Evolutionary conservation across 2,329 filamentous ascomycete genomes (phyloP).

Genomic region (Verticillium zaregamsianum): DNA sequence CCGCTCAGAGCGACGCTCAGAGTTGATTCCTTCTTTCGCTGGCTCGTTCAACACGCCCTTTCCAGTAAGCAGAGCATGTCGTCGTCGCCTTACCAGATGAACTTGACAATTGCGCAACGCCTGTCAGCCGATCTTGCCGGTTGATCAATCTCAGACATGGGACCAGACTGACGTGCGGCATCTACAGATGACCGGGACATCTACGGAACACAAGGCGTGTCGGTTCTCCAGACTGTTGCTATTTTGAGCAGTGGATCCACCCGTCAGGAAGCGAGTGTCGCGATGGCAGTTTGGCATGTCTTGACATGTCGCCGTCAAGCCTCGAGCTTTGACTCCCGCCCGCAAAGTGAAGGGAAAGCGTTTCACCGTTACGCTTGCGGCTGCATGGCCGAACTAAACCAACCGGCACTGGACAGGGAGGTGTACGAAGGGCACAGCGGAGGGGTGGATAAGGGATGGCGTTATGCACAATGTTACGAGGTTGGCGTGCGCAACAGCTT

Average conservation of each 20-base stretch:
- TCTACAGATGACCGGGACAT: neutral
- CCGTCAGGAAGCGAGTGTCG: neutral
- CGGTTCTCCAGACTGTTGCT: neutral
- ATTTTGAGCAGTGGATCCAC: neutral
- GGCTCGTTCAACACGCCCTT: no score
- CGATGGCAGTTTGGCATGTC: neutral
- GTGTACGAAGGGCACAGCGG: neutral
- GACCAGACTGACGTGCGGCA: neutral
- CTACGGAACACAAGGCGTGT: neutral
- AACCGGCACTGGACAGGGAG: neutral
- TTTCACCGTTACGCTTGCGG: neutral
- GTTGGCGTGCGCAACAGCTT: neutral
- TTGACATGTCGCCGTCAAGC: neutral
- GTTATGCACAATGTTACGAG: neutral
- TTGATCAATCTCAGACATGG: neutral
- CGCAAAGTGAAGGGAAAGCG: neutral
- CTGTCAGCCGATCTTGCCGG: neutral
- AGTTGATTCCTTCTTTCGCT: no score
- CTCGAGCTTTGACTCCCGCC: neutral
- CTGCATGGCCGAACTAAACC: neutral
- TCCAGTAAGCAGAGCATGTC: no score
- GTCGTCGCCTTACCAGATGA: no score
- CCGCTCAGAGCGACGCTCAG: neutral
- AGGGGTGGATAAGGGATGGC: neutral
- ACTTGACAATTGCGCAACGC: neutral